phyloP scores from a whole-genome alignment of 768 basidiomycete species.

The Auriscalpium microsporum region DNA sequence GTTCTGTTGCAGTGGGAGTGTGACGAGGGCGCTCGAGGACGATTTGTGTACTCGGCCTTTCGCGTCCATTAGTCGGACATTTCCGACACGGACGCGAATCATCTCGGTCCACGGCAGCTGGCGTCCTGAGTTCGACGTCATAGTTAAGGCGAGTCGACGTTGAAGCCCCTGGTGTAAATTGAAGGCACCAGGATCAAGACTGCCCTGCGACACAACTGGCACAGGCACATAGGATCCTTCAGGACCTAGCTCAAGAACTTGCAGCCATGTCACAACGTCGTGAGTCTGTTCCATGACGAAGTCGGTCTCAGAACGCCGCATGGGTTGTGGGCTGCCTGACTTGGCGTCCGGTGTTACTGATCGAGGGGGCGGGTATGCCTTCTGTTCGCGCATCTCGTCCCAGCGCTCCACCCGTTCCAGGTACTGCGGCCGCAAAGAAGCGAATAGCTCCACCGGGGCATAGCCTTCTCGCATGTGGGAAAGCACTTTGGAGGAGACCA shows the following conservation, averaged over 20 bases:
- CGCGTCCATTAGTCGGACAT: slow-evolving; percentile 76
- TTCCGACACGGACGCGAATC: slow-evolving; percentile 67
- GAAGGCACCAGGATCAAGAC: slow-evolving; percentile 78
- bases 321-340: slow-evolving; percentile 45
- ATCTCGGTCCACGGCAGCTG: slow-evolving; percentile 85
- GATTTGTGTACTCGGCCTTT: slow-evolving; percentile 80
- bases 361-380: slow-evolving; percentile 28
- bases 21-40: slow-evolving; percentile 59
- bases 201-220: slow-evolving; percentile 67
- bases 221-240: slow-evolving; percentile 81
- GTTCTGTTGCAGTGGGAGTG: slow-evolving; percentile 65
- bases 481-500: slow-evolving; percentile 64
- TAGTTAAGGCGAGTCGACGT: slow-evolving; percentile 63
- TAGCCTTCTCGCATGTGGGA: slow-evolving; percentile 67
- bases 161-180: slow-evolving; percentile 91
- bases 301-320: slow-evolving; percentile 91
- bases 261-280: slow-evolving; percentile 84
- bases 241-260: slow-evolving; percentile 79
- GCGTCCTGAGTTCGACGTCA: slow-evolving; percentile 83
- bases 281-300: slow-evolving; percentile 83
- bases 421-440: slow-evolving; percentile 71
- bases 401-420: slow-evolving; percentile 84
- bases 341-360: slow-evolving; percentile 26
- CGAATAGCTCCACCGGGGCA: slow-evolving; percentile 88
- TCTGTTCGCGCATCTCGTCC: slow-evolving; percentile 87